These are phyloP conservation scores for Adansonia gregorii DNA, from an alignment of 441 rosid species.

Conservation along the genomic window DNA sequence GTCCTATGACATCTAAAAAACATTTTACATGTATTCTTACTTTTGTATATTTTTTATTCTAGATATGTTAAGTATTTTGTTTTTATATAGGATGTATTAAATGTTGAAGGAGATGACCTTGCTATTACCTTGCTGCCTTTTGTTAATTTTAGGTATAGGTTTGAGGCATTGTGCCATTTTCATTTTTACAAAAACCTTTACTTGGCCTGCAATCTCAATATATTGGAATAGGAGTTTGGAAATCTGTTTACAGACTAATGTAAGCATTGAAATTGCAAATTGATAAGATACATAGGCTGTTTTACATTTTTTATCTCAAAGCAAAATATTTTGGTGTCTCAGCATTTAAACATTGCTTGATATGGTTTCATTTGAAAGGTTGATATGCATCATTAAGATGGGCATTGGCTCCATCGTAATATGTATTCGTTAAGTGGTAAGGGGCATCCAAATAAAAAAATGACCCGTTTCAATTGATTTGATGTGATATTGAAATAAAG, in stretches of 20 bases:
- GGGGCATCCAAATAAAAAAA: not conserved
- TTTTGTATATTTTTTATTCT: not conserved
- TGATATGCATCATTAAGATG: not conserved
- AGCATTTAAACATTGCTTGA: not conserved
- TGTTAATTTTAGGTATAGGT: not conserved
- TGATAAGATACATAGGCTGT: not conserved
- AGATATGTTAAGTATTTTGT: not conserved
- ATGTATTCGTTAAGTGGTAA: not conserved
- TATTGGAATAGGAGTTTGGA: not conserved
- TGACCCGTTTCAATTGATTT: too few species aligned
- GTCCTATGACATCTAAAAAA: constrained; percentile 8
- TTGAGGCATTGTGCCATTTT: not conserved
- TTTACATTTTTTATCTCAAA: not conserved
- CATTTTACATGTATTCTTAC: not conserved
- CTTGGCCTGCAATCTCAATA: not conserved
- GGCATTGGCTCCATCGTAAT: not conserved
- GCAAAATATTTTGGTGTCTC: not conserved
- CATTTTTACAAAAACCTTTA: not conserved
- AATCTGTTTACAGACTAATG: not conserved
- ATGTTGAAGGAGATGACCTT: not conserved
- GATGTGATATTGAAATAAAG: too few species aligned
- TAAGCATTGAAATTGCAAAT: not conserved
- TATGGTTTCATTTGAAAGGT: constrained; percentile 4
- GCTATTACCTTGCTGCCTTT: not conserved
- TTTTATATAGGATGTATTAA: not conserved